phyloP scores from a whole-genome alignment of 2,329 filamentous ascomycete genomes.

The Aspergillus felis region DNA sequence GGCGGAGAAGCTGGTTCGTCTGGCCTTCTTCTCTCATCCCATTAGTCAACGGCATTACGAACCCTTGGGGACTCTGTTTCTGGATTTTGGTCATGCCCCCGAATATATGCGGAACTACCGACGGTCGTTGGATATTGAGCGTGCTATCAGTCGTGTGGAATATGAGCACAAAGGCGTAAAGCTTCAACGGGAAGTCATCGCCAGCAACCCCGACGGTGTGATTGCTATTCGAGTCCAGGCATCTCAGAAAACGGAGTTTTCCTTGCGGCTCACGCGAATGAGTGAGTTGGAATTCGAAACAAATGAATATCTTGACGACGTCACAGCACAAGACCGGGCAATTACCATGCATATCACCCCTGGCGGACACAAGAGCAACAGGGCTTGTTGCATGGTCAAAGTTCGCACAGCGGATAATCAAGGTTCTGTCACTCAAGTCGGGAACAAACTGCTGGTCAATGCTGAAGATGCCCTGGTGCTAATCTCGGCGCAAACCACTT shows the following conservation, averaged over 20 bases:
- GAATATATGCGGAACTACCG: slow-evolving; percentile 30
- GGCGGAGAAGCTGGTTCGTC: slow-evolving; percentile 40
- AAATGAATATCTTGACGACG: slow-evolving; percentile 42
- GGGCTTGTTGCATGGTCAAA: slow-evolving; percentile 29
- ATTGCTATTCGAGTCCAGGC: slow-evolving; percentile 33
- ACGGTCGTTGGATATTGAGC: slow-evolving; percentile 39
- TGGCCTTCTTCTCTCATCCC: slow-evolving; percentile 45
- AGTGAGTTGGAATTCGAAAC: slow-evolving; percentile 44
- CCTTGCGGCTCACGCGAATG: slow-evolving; percentile 32
- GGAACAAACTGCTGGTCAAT: slow-evolving; percentile 36
- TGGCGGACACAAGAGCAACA: slow-evolving; percentile 34
- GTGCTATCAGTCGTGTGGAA: slow-evolving; percentile 34
- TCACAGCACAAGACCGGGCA: slow-evolving; percentile 24
- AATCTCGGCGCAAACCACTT: slow-evolving; percentile 41
- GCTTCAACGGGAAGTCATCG: slow-evolving; percentile 39
- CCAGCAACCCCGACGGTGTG: slow-evolving; percentile 41
- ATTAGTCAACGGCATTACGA: slow-evolving; percentile 48
- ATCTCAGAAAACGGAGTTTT: slow-evolving; percentile 21
- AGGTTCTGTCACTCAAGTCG: slow-evolving; percentile 19
- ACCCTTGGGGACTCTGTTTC: slow-evolving; percentile 38
- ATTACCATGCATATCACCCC: slow-evolving; percentile 39
- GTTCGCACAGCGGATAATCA: slow-evolving; percentile 23
- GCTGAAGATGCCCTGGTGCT: slow-evolving; percentile 34
- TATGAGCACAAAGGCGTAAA: slow-evolving; percentile 34
- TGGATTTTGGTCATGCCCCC: slow-evolving; percentile 38